Conservation (phyloP, 2,329 filamentous ascomycete species). For the Paramyrothecium sp. region DNA sequence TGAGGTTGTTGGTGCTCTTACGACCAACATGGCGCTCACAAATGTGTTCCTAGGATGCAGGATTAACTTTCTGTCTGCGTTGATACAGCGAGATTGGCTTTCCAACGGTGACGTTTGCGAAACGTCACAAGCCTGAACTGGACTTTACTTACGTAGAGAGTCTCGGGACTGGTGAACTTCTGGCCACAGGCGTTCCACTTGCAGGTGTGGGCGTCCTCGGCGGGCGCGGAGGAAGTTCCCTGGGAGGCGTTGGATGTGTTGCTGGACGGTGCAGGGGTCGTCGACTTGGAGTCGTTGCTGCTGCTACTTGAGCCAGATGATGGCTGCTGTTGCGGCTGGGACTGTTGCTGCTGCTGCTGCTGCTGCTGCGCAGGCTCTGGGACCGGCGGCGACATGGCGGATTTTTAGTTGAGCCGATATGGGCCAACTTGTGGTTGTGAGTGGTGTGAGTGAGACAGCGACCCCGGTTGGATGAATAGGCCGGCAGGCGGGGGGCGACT, state of each 20-base stretch:
- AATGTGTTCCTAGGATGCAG: conserved; percentile 77
- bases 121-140: not conserved
- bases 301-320: conserved; percentile 33
- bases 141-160: conserved; percentile 54
- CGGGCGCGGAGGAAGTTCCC: conserved; percentile 35
- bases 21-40: conserved; percentile 97
- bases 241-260: conserved; percentile 45
- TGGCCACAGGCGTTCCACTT: conserved; percentile 60
- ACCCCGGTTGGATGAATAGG: not conserved
- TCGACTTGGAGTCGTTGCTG: conserved; percentile 49
- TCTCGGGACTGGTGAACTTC: conserved; percentile 56
- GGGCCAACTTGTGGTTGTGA: not conserved
- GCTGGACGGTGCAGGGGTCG: conserved; percentile 50
- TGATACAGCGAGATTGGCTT: not conserved
- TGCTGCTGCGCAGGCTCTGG: conserved; percentile 22
- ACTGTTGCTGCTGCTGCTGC: conserved; percentile 11
- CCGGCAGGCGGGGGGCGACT: not conserved
- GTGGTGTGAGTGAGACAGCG: conserved; percentile 4
- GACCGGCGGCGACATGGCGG: conserved; percentile 29
- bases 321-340: conserved; percentile 12
- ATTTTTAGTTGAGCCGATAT: conserved; percentile 13
- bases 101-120: not conserved
- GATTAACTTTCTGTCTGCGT: not conserved
- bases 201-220: conserved; percentile 57
- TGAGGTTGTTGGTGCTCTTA: conserved; percentile 99